Conservation (phyloP, 306 rosid genomes). For the Psophocarpus tetragonolobus region DNA sequence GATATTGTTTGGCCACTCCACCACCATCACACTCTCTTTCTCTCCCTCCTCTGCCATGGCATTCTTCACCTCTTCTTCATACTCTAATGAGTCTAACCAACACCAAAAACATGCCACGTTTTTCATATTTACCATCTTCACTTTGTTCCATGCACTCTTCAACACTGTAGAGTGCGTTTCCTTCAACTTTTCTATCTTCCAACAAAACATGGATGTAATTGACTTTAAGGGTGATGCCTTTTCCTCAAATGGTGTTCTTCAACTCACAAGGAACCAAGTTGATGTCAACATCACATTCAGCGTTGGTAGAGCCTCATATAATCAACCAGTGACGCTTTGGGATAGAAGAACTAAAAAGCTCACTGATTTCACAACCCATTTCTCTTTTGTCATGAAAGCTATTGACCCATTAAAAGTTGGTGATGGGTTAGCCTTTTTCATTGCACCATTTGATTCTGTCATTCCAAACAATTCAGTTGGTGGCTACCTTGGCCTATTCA, state of each 20-base stretch:
- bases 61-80: slow-evolving; percentile 23
- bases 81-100: neutral
- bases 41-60: slow-evolving; percentile 37
- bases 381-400: slow-evolving; percentile 56
- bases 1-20: slow-evolving; percentile 13
- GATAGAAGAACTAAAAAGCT: slow-evolving; percentile 47
- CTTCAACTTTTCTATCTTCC: slow-evolving; percentile 55
- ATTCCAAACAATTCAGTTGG: slow-evolving; percentile 60
- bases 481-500: slow-evolving; percentile 65
- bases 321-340: slow-evolving; percentile 56
- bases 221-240: slow-evolving; percentile 57
- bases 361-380: slow-evolving; percentile 74
- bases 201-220: slow-evolving; percentile 35
- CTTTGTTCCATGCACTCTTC: slow-evolving; percentile 21
- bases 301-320: slow-evolving; percentile 59
- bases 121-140: slow-evolving; percentile 18
- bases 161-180: slow-evolving; percentile 39
- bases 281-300: slow-evolving; percentile 49
- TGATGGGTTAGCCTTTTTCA: slow-evolving; percentile 70
- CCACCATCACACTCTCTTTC: neutral
- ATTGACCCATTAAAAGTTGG: slow-evolving; percentile 16
- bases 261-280: slow-evolving; percentile 59
- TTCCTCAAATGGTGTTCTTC: slow-evolving; percentile 44
- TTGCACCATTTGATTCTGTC: slow-evolving; percentile 52
- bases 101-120: neutral